A percentile compares a stretch with the other conserved stretches of the same genome.
Evolutionary conservation across 768 basidiomycete genomes (phyloP).

Genomic region (Cystofilobasidium bisporidii): DNA sequence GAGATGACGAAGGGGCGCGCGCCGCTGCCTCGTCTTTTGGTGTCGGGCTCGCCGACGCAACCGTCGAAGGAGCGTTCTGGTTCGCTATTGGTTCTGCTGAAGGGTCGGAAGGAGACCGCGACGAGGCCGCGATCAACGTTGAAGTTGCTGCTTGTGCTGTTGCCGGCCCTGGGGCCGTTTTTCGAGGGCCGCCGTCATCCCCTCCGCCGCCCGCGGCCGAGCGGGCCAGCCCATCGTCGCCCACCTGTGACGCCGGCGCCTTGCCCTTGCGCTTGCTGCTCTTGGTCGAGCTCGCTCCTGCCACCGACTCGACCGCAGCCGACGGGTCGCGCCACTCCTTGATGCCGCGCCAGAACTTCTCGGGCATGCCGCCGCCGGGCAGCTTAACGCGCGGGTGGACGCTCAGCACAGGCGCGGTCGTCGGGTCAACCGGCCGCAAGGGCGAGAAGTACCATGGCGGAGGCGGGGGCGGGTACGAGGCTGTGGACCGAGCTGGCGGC

Average conservation of each 20-base stretch:
- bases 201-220: background rate
- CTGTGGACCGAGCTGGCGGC: too few species aligned
- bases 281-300: background rate
- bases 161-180: too few species aligned
- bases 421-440: background rate
- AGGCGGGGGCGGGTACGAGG: constrained; percentile 8
- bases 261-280: background rate
- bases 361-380: background rate
- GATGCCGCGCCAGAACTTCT: constrained; percentile 5
- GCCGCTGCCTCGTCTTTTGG: too few species aligned
- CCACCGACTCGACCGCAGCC: background rate
- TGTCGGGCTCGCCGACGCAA: too few species aligned
- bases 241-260: background rate
- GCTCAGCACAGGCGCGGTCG: background rate
- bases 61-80: too few species aligned
- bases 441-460: constrained; percentile 6
- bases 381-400: background rate
- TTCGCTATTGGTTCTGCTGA: too few species aligned
- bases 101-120: too few species aligned
- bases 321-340: background rate
- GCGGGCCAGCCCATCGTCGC: too few species aligned
- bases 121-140: too few species aligned
- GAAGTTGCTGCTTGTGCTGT: too few species aligned
- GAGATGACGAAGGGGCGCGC: too few species aligned
- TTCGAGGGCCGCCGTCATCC: background rate